These are phyloP conservation scores for Pezicula neosporulosa DNA, from an alignment of 2,329 filamentous ascomycete genomes.

Conservation along the genomic window DNA sequence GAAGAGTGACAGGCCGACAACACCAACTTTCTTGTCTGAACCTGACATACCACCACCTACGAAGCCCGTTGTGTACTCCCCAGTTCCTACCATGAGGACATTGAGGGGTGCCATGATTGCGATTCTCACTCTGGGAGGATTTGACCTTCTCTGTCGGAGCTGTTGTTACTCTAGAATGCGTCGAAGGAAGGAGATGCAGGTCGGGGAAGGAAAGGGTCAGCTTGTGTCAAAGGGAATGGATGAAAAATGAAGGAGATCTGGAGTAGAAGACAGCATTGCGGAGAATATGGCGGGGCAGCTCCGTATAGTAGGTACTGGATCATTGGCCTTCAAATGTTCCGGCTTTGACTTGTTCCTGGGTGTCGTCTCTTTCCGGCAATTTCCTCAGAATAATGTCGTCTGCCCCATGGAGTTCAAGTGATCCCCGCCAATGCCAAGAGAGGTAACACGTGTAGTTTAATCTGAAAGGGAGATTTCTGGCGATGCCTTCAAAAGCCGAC, in stretches of 20 bases:
- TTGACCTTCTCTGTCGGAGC: too few relatives aligned
- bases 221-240: neutral
- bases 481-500: neutral
- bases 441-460: too few relatives aligned
- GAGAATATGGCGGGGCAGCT: conserved; percentile 1
- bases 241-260: neutral
- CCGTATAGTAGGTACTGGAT: neutral
- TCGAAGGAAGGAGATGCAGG: neutral
- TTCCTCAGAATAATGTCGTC: neutral
- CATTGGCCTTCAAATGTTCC: conserved; percentile 1
- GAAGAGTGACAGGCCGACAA: conserved; percentile 86
- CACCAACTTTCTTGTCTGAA: conserved; percentile 95
- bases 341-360: conserved; percentile 6
- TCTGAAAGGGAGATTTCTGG: neutral
- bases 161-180: too few relatives aligned
- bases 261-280: conserved; percentile 1
- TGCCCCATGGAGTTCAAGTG: neutral
- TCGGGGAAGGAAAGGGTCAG: too few relatives aligned
- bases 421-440: neutral
- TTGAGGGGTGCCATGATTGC: conserved; percentile 19
- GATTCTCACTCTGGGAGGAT: too few relatives aligned
- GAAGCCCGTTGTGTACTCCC: conserved; percentile 95
- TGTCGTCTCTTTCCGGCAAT: neutral
- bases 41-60: conserved; percentile 78
- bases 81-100: conserved; percentile 59